A percentile compares a stretch with the other conserved stretches of the same genome.
Evolutionary conservation across 1,139 yeast genomes (phyloP).

Genomic region (Diutina ranongensis): DNA sequence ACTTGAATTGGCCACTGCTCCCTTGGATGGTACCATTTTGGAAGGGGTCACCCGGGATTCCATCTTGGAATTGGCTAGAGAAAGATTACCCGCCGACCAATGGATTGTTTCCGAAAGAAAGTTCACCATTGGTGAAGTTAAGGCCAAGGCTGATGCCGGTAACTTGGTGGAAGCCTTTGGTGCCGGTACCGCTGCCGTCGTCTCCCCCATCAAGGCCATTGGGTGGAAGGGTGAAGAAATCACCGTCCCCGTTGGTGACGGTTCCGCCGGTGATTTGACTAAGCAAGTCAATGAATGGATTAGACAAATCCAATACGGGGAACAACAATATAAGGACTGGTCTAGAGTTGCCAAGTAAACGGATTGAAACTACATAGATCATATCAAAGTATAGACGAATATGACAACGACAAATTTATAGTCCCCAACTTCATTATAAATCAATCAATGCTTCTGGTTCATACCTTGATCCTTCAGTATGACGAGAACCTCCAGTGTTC

Average conservation of each 20-base stretch:
- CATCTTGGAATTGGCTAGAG: slow-evolving; percentile 62
- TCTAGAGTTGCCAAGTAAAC: slow-evolving; percentile 33
- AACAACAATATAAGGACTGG: slow-evolving; percentile 52
- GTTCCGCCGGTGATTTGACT: slow-evolving; percentile 77
- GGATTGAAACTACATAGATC: not conserved
- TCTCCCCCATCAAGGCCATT: slow-evolving; percentile 81
- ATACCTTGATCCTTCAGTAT: slow-evolving; percentile 2
- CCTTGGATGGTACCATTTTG: slow-evolving; percentile 90
- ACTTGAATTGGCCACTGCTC: slow-evolving; percentile 91
- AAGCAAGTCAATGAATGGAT: slow-evolving; percentile 74
- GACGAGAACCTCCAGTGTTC: slow-evolving; percentile 2
- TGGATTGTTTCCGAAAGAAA: slow-evolving; percentile 80
- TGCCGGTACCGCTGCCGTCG: slow-evolving; percentile 95
- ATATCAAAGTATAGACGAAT: not conserved
- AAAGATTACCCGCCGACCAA: slow-evolving; percentile 55
- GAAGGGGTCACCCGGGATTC: slow-evolving; percentile 97
- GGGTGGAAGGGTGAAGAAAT: slow-evolving; percentile 69
- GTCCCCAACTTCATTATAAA: no score
- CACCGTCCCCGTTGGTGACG: slow-evolving; percentile 64
- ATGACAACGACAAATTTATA: not conserved
- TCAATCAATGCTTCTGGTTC: slow-evolving; percentile 5
- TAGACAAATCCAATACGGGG: slow-evolving; percentile 81
- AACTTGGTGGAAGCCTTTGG: slow-evolving; percentile 92
- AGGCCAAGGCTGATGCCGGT: slow-evolving; percentile 65
- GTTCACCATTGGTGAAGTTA: slow-evolving; percentile 70